A percentile compares a stretch with the other conserved stretches of the same genome.
These are phyloP conservation scores for Chlorella sp. DNA, from an alignment of 139 green algal genomes.

Conservation along the genomic window DNA sequence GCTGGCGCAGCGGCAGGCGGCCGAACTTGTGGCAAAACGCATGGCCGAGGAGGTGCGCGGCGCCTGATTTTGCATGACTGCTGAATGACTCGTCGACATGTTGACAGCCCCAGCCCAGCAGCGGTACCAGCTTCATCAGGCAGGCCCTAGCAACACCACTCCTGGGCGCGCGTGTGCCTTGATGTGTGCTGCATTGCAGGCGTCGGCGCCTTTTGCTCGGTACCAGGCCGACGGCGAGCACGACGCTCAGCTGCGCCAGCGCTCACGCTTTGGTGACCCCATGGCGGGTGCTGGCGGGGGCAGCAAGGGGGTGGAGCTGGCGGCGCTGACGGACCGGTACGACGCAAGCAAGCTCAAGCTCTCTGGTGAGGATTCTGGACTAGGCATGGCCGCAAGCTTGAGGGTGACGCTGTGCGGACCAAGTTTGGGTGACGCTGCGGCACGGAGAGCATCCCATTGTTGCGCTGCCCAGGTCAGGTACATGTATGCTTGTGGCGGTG, in stretches of 20 bases:
- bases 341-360: constrained; percentile 41
- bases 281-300: constrained; percentile 50
- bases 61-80: not conserved
- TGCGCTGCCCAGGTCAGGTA: not conserved
- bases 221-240: constrained; percentile 11
- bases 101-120: too few species aligned
- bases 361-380: constrained; percentile 25
- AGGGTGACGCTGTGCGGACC: too few species aligned
- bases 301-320: constrained; percentile 9
- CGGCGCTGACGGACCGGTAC: constrained; percentile 30
- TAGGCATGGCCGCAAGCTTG: not conserved
- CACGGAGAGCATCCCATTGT: not conserved
- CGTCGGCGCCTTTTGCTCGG: constrained; percentile 59
- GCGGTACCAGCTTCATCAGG: too few species aligned
- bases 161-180: not conserved
- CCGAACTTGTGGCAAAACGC: constrained; percentile 22
- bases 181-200: constrained; percentile 16
- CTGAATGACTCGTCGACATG: constrained; percentile 1
- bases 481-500: not conserved
- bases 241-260: constrained; percentile 45
- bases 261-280: constrained; percentile 81
- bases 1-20: constrained; percentile 55
- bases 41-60: constrained; percentile 42
- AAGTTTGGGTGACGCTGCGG: not conserved
- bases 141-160: not conserved